Percentiles rank a stretch among this genome's conserved stretches.
Conservation (phyloP, 345 rosid species). For the Litchi chinensis region DNA sequence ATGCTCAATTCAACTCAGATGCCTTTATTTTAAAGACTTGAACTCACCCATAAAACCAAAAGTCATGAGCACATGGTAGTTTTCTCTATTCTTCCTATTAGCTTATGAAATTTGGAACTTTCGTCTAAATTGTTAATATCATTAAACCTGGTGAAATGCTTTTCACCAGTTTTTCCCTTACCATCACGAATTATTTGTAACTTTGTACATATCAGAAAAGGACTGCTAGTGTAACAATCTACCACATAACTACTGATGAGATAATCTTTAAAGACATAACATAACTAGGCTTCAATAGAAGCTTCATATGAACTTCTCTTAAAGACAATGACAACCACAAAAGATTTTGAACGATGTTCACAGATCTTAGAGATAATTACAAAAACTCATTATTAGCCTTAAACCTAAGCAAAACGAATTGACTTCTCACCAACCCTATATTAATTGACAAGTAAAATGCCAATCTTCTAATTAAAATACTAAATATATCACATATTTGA, state of each 20-base stretch:
- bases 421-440: background rate
- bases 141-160: background rate
- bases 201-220: background rate
- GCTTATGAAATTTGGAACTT: background rate
- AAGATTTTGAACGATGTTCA: background rate
- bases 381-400: background rate
- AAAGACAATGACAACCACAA: background rate
- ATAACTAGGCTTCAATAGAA: background rate
- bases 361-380: too few relatives aligned
- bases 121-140: background rate
- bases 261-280: background rate
- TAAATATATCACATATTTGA: background rate
- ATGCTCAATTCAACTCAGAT: background rate
- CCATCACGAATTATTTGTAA: background rate
- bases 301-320: background rate
- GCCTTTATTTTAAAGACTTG: background rate
- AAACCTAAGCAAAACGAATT: background rate
- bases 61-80: background rate
- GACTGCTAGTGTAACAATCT: background rate
- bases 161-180: background rate
- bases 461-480: background rate
- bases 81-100: background rate
- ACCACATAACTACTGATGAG: background rate
- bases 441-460: background rate
- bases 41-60: background rate